These are phyloP conservation scores for Chlorella sp. DNA, from an alignment of 139 green algal genomes.

Conservation along the genomic window DNA sequence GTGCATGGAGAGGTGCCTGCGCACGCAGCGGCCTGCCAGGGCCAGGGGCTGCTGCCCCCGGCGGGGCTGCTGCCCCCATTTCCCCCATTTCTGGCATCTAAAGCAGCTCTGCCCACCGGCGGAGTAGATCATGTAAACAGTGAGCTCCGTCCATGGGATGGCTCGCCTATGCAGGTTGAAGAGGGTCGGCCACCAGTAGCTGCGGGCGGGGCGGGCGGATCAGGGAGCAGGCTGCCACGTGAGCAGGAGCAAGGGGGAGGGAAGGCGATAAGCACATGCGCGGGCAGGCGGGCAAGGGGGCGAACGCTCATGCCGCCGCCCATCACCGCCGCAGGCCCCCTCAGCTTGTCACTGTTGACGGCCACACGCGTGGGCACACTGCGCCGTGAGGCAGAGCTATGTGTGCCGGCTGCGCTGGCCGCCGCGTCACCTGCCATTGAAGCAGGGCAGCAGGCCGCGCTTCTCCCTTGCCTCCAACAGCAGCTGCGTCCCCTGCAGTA, in stretches of 20 bases:
- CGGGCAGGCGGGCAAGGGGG: not conserved
- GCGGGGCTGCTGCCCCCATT: too few relatives aligned
- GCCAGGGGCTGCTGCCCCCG: too few relatives aligned
- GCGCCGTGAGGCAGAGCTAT: too few relatives aligned
- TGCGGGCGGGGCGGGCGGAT: not conserved
- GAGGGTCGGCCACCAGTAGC: conserved; percentile 8
- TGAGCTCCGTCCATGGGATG: not conserved
- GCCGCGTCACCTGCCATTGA: not conserved
- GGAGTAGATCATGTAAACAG: not conserved
- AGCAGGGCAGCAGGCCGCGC: not conserved
- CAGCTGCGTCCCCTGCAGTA: not conserved
- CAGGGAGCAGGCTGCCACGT: too few relatives aligned
- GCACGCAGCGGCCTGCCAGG: too few relatives aligned
- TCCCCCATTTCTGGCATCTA: too few relatives aligned
- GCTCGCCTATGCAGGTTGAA: not conserved
- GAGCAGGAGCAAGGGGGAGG: too few relatives aligned
- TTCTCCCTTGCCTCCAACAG: not conserved
- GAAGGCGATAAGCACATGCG: not conserved
- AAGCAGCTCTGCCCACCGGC: not conserved
- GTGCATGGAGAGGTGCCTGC: not conserved
- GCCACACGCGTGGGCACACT: too few relatives aligned
- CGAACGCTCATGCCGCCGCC: too few relatives aligned
- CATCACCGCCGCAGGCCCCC: too few relatives aligned
- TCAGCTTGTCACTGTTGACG: too few relatives aligned
- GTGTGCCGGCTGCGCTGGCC: too few relatives aligned